These are phyloP conservation scores for Brassica hybrid DNA, from an alignment of 441 rosid genomes.

Conservation along the genomic window DNA sequence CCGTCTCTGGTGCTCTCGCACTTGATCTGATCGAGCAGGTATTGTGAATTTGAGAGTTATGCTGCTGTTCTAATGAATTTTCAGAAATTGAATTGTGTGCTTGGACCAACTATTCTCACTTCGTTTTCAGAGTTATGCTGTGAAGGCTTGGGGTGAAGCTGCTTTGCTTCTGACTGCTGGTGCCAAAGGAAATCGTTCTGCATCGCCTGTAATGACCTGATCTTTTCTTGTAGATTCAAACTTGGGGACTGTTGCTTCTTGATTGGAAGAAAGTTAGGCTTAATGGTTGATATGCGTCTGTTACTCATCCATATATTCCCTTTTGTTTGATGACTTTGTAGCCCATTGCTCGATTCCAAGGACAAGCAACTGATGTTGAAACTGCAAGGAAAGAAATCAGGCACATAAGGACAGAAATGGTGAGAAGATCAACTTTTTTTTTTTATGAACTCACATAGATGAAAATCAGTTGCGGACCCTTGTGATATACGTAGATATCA, in stretches of 20 bases:
- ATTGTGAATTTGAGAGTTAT: neutral
- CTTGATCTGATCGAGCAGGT: slow-evolving; percentile 91
- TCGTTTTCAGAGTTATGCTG: too few relatives aligned
- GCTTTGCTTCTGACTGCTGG: slow-evolving; percentile 94
- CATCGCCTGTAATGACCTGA: slow-evolving; percentile 36
- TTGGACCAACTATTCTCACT: too few relatives aligned
- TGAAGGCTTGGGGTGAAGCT: slow-evolving; percentile 94
- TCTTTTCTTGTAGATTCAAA: slow-evolving; percentile 7
- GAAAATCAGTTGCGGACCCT: slow-evolving; percentile 15
- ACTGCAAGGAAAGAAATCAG: slow-evolving; percentile 74
- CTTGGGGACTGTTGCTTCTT: neutral
- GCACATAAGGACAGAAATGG: slow-evolving; percentile 76
- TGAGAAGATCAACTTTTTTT: slow-evolving; percentile 42
- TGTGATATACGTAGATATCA: neutral
- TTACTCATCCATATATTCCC: slow-evolving; percentile 15
- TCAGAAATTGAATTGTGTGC: too few relatives aligned
- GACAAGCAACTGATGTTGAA: slow-evolving; percentile 90
- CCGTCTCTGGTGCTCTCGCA: slow-evolving; percentile 80
- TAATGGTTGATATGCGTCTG: slow-evolving; percentile 7
- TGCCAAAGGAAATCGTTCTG: slow-evolving; percentile 81
- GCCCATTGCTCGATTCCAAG: slow-evolving; percentile 94
- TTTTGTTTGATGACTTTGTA: slow-evolving; percentile 45
- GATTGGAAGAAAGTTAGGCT: slow-evolving; percentile 5
- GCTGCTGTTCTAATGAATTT: too few relatives aligned
- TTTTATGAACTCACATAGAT: slow-evolving; percentile 24